Conservation (phyloP, 2,329 filamentous ascomycete genomes). For the Claviceps sorghi region DNA sequence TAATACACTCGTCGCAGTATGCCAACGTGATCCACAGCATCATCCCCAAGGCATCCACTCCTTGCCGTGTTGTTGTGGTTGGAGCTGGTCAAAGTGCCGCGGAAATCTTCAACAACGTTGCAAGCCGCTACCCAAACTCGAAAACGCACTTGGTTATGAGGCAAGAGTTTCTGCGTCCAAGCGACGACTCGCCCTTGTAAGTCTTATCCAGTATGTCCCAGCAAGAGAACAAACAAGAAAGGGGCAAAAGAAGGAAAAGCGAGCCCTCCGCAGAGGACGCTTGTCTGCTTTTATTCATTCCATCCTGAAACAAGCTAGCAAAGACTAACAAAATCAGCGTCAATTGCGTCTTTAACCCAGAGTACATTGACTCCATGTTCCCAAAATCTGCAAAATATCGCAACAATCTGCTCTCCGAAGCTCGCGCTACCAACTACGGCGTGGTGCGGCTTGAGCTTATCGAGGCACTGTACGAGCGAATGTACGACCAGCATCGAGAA, state of each 20-base stretch:
- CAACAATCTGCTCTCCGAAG: slow-evolving; percentile 44
- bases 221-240: background rate
- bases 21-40: slow-evolving; percentile 47
- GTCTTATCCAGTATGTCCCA: slow-evolving; percentile 18
- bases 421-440: slow-evolving; percentile 83
- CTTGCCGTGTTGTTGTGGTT: slow-evolving; percentile 67
- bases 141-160: slow-evolving; percentile 68
- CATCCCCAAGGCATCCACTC: slow-evolving; percentile 37
- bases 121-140: slow-evolving; percentile 67
- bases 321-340: slow-evolving; percentile 38
- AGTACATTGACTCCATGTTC: slow-evolving; percentile 65
- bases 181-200: slow-evolving; percentile 92
- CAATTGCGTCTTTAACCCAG: slow-evolving; percentile 92
- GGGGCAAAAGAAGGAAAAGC: background rate
- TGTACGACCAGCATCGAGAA: slow-evolving; percentile 72
- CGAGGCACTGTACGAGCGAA: slow-evolving; percentile 71
- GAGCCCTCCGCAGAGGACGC: background rate
- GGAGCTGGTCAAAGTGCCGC: slow-evolving; percentile 86
- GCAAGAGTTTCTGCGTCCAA: slow-evolving; percentile 69
- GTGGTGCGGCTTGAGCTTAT: slow-evolving; percentile 86
- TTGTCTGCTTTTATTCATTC: background rate
- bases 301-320: background rate
- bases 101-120: slow-evolving; percentile 87
- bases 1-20: slow-evolving; percentile 85
- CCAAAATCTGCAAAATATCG: slow-evolving; percentile 49